Percentiles rank a stretch among this genome's conserved stretches.
Conservation (phyloP, 2,329 filamentous ascomycete species). For the Fusarium acutatum region DNA sequence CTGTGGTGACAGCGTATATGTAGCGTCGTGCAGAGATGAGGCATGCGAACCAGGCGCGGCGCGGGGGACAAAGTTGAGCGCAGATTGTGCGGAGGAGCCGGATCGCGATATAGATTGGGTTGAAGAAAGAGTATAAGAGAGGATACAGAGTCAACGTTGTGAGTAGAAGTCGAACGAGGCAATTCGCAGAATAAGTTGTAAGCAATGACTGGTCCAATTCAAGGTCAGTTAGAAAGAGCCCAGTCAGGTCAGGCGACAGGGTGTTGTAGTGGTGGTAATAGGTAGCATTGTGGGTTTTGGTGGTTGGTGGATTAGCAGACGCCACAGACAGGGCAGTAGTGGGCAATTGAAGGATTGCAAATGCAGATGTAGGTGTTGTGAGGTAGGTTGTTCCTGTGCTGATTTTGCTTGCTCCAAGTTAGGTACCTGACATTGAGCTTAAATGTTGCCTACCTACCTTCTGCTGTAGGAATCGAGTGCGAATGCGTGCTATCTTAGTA, state of each 20-base stretch:
- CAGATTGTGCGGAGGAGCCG: slow-evolving; percentile 26
- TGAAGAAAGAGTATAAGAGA: neutral
- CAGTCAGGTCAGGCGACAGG: slow-evolving; percentile 37
- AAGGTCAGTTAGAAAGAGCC: slow-evolving; percentile 16
- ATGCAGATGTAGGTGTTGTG: neutral
- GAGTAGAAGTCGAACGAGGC: slow-evolving; percentile 28
- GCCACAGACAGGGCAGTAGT: slow-evolving; percentile 27
- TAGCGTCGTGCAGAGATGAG: slow-evolving; percentile 48
- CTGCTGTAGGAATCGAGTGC: neutral
- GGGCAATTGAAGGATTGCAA: slow-evolving; percentile 4
- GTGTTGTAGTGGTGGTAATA: slow-evolving; percentile 9
- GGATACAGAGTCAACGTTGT: neutral
- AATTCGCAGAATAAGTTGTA: slow-evolving; percentile 39
- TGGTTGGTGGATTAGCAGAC: slow-evolving; percentile 24
- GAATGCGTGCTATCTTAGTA: neutral
- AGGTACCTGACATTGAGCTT: neutral
- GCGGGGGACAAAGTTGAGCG: slow-evolving; percentile 22
- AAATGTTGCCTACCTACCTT: neutral
- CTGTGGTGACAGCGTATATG: slow-evolving; percentile 34
- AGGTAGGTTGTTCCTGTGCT: neutral
- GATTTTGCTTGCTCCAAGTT: neutral
- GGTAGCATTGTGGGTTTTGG: slow-evolving; percentile 16
- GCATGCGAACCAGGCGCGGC: slow-evolving; percentile 44
- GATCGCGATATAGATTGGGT: slow-evolving; percentile 9
- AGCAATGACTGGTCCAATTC: slow-evolving; percentile 34